Percentiles rank a stretch among this genome's conserved stretches.
Evolutionary conservation across 148 eudicot species (phyloP).

Genomic region (Mesembryanthemum crystallinum): DNA sequence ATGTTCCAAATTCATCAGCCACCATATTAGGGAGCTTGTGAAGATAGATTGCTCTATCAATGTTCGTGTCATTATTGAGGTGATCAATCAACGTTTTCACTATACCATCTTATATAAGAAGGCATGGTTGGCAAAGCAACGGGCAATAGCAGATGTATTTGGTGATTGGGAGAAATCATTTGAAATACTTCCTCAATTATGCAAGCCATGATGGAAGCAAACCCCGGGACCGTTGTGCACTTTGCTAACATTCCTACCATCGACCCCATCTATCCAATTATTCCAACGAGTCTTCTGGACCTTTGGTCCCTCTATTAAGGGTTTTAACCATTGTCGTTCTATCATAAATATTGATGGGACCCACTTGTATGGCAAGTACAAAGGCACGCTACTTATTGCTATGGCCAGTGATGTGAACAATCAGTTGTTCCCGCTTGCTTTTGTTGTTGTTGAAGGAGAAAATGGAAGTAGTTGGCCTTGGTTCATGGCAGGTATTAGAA

Average conservation of each 20-base stretch:
- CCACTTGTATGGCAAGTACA: constrained; percentile 5
- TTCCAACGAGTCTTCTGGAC: constrained; percentile 6
- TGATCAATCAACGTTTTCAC: no score
- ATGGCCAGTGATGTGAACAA: neutral
- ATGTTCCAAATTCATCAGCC: no score
- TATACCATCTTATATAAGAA: no score
- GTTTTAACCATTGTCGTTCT: neutral
- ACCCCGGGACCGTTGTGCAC: neutral
- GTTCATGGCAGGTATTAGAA: constrained; percentile 21
- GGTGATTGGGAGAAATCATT: no score
- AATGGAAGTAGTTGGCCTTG: neutral
- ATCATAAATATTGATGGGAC: constrained; percentile 1
- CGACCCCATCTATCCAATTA: neutral
- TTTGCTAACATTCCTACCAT: neutral
- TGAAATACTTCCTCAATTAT: no score
- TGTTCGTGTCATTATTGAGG: no score
- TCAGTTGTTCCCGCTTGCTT: neutral
- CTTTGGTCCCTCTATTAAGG: constrained; percentile 6
- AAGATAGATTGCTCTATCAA: no score
- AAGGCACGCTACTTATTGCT: neutral
- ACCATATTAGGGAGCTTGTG: no score
- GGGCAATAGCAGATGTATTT: no score
- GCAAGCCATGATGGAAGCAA: no score
- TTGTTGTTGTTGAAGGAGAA: neutral
- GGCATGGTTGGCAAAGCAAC: no score